These are phyloP conservation scores for Chlorella sp. DNA, from an alignment of 139 green algal species.

Conservation along the genomic window DNA sequence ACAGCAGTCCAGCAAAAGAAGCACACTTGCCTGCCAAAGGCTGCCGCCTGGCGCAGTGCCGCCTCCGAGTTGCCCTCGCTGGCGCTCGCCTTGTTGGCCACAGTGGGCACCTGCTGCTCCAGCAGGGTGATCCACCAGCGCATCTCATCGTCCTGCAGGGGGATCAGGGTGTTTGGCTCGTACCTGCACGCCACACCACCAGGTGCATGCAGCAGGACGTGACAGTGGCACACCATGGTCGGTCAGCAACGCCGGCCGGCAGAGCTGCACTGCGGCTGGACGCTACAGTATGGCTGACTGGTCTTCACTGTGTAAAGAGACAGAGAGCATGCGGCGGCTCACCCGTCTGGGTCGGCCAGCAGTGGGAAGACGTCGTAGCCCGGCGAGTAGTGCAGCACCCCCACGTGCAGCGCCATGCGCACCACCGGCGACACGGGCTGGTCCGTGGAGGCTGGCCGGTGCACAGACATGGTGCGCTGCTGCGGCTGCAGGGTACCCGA, in stretches of 20 bases:
- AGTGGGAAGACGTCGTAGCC: conserved; percentile 83
- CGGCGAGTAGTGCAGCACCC: conserved; percentile 92
- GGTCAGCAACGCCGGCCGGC: no score
- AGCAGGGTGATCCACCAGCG: conserved; percentile 87
- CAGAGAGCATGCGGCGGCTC: no score
- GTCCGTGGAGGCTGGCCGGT: conserved; percentile 4
- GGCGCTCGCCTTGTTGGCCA: conserved; percentile 73
- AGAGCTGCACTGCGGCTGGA: no score
- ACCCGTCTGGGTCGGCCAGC: conserved; percentile 56
- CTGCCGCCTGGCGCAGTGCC: conserved; percentile 57
- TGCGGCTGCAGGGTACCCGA: neutral
- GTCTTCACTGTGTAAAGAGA: no score
- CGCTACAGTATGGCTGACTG: no score
- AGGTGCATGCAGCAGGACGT: no score
- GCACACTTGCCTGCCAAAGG: conserved; percentile 74
- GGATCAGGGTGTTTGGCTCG: conserved; percentile 87
- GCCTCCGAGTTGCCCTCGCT: conserved; percentile 43
- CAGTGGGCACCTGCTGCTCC: conserved; percentile 51
- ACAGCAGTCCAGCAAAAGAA: no score
- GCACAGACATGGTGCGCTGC: neutral
- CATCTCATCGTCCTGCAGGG: conserved; percentile 65
- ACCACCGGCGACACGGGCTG: conserved; percentile 11
- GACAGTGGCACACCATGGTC: no score
- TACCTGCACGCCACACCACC: no score
- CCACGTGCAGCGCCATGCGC: conserved; percentile 74